These are phyloP conservation scores for Zygotorulaspora florentina DNA, from an alignment of 805 yeast genomes.

Conservation along the genomic window DNA sequence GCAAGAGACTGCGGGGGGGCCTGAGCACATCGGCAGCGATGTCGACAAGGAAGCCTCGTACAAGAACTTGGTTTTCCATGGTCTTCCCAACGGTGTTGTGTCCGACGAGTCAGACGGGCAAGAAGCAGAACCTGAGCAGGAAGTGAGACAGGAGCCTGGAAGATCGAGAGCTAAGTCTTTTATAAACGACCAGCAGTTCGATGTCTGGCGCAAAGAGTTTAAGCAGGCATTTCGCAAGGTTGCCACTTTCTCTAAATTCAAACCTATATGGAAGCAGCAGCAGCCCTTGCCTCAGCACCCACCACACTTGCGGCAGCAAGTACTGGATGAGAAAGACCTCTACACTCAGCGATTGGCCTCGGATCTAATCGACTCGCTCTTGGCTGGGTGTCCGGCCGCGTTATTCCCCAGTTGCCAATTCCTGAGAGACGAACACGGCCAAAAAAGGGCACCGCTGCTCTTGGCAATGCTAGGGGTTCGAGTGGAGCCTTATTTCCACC, in stretches of 20 bases:
- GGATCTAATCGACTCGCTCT: slow-evolving; percentile 48
- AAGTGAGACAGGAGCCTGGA: background rate
- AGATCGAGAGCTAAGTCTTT: slow-evolving; percentile 5
- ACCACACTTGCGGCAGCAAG: slow-evolving; percentile 1
- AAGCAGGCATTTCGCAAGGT: slow-evolving; percentile 24
- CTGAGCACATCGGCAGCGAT: background rate
- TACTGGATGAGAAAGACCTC: slow-evolving; percentile 13
- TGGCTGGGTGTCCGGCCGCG: slow-evolving; percentile 70
- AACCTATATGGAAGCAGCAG: slow-evolving; percentile 5
- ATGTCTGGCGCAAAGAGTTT: slow-evolving; percentile 30
- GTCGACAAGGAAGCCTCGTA: slow-evolving; percentile 28
- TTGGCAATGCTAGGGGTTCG: slow-evolving; percentile 67
- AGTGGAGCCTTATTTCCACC: slow-evolving; percentile 37
- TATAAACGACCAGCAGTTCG: slow-evolving; percentile 15
- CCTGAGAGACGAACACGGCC: slow-evolving; percentile 69
- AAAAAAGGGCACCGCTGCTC: slow-evolving; percentile 76
- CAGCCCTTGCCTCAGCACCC: slow-evolving; percentile 2
- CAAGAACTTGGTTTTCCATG: slow-evolving; percentile 31
- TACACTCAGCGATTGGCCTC: slow-evolving; percentile 35
- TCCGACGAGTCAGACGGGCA: slow-evolving; percentile 1
- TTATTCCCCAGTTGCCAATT: slow-evolving; percentile 71
- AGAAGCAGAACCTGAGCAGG: slow-evolving; percentile 1
- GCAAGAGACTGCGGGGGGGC: background rate
- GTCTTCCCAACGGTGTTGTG: slow-evolving; percentile 29
- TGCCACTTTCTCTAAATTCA: slow-evolving; percentile 9